A percentile compares a stretch with the other conserved stretches of the same genome.
Evolutionary conservation across 2,329 filamentous ascomycete genomes (phyloP).

Genomic region (Nemania sp.): DNA sequence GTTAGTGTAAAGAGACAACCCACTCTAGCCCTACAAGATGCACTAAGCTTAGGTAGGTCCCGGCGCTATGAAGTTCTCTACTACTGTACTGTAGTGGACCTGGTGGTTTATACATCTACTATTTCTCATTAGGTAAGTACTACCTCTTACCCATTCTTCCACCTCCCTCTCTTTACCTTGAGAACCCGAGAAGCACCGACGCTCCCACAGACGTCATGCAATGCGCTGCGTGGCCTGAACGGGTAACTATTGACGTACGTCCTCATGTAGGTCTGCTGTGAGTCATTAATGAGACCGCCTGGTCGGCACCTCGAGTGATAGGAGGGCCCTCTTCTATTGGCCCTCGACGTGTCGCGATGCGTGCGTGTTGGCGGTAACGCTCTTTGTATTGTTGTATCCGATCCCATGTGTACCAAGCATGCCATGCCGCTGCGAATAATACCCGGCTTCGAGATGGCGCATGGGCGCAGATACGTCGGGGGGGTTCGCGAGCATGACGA

Average conservation of each 20-base stretch:
- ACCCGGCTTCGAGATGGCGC: slow-evolving; percentile 30
- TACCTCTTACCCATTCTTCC: not conserved
- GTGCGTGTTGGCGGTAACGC: not conserved
- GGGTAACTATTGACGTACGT: slow-evolving; percentile 31
- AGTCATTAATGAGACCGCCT: slow-evolving; percentile 32
- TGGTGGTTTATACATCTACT: no score
- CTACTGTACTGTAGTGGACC: not conserved
- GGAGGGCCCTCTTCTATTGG: slow-evolving; percentile 20
- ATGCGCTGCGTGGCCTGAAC: slow-evolving; percentile 25
- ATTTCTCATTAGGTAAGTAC: not conserved
- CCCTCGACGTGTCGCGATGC: not conserved
- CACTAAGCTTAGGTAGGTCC: not conserved
- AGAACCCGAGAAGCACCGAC: slow-evolving; percentile 8
- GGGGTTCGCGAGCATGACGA: slow-evolving; percentile 18
- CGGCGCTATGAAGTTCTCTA: not conserved
- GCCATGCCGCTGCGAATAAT: slow-evolving; percentile 24
- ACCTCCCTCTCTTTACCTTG: not conserved
- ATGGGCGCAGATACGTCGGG: slow-evolving; percentile 20
- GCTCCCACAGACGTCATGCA: slow-evolving; percentile 32
- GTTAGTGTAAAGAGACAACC: slow-evolving; percentile 2
- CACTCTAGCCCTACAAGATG: slow-evolving; percentile 21
- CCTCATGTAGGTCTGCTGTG: slow-evolving; percentile 37
- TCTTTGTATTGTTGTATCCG: not conserved
- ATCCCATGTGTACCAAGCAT: not conserved
- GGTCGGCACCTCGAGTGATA: slow-evolving; percentile 12